Conservation (phyloP, 2,329 filamentous ascomycete genomes). For the Alternaria arbusti region DNA sequence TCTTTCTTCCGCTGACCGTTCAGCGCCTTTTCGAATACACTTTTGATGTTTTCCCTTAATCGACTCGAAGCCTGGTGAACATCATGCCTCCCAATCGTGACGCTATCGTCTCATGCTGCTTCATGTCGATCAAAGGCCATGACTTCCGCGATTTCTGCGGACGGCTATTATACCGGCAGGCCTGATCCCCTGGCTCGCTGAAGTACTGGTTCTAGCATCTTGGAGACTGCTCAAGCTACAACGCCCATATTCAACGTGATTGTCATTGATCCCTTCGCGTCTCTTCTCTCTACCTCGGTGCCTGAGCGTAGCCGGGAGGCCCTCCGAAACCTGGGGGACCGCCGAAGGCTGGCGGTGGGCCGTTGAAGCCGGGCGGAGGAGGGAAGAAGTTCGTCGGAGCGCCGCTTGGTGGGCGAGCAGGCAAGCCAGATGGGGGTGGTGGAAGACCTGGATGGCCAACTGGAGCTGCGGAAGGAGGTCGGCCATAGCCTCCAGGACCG, state of each 20-base stretch:
- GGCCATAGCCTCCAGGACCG: conserved; percentile 17
- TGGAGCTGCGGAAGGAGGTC: conserved; percentile 33
- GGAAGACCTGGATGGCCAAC: conserved; percentile 57
- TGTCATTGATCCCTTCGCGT: background rate
- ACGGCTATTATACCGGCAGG: background rate
- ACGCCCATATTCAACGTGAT: background rate
- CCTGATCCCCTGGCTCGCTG: background rate
- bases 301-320: conserved; percentile 18
- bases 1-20: conserved; percentile 1
- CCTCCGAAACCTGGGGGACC: conserved; percentile 24
- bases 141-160: background rate
- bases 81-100: background rate
- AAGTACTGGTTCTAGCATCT: background rate
- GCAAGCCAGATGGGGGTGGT: conserved; percentile 65
- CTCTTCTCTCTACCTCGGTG: conserved; percentile 12
- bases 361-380: conserved; percentile 33
- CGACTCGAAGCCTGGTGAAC: background rate
- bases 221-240: background rate
- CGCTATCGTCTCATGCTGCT: background rate
- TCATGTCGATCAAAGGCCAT: background rate
- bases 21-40: conserved; percentile 2
- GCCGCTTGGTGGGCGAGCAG: conserved; percentile 74
- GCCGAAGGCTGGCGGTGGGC: conserved; percentile 31
- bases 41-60: background rate
- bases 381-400: conserved; percentile 53